Percentiles rank a stretch among this genome's conserved stretches.
These are phyloP conservation scores for Isoetes engelmannii DNA, from an alignment of 83 land plant species.

Conservation along the genomic window DNA sequence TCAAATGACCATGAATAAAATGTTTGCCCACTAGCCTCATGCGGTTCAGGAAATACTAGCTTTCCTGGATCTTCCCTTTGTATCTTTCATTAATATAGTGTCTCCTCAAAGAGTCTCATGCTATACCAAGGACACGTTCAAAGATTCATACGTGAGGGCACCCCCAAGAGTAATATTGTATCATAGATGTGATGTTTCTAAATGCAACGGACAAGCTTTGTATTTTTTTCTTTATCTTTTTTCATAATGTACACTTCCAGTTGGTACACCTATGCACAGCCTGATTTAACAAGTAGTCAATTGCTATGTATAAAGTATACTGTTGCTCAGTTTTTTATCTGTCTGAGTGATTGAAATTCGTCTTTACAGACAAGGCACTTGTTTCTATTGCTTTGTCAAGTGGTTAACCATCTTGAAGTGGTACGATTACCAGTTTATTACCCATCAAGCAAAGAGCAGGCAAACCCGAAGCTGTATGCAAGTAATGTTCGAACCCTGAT, in stretches of 20 bases:
- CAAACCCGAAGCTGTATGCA: slow-evolving; percentile 89
- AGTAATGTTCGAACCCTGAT: slow-evolving; percentile 76
- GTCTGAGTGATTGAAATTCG: too few relatives aligned
- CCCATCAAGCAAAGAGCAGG: slow-evolving; percentile 76
- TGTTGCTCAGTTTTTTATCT: not conserved
- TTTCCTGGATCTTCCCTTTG: too few relatives aligned
- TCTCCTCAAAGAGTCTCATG: too few relatives aligned
- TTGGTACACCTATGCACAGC: slow-evolving; percentile 2
- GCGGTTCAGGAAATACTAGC: too few relatives aligned
- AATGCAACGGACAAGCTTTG: not conserved
- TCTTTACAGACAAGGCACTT: slow-evolving; percentile 78
- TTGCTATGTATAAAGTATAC: not conserved
- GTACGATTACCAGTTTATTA: slow-evolving; percentile 64
- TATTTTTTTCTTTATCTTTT: not conserved
- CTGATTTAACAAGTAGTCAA: not conserved
- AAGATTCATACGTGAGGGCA: too few relatives aligned
- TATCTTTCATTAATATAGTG: too few relatives aligned
- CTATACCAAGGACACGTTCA: too few relatives aligned
- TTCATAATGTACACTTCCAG: not conserved
- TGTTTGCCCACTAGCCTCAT: too few relatives aligned
- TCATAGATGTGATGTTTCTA: too few relatives aligned
- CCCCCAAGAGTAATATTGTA: too few relatives aligned
- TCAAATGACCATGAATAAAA: too few relatives aligned
- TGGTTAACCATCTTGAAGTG: slow-evolving; percentile 78
- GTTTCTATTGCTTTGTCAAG: slow-evolving; percentile 80